A percentile compares a stretch with the other conserved stretches of the same genome.
These are phyloP conservation scores for Wallacemonas sp. DNA, from an alignment of 208 protist species.

Conservation along the genomic window DNA sequence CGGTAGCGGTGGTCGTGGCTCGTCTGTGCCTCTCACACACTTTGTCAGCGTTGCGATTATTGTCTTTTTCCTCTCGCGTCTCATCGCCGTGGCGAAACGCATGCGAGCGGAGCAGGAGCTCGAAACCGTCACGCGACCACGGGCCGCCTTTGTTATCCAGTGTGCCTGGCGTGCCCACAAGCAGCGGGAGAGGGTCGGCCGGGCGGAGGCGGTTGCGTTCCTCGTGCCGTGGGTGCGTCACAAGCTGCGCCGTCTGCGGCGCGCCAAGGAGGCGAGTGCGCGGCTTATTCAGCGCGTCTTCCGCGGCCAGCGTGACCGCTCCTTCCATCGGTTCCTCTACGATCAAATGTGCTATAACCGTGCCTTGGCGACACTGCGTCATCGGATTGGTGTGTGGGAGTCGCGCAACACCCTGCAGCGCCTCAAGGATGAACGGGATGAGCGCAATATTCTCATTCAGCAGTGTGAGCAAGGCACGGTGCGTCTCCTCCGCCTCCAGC, in stretches of 20 bases:
- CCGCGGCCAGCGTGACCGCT: constrained; percentile 48
- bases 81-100: constrained; percentile 30
- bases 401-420: constrained; percentile 33
- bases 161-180: constrained; percentile 50
- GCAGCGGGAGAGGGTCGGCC: constrained; percentile 42
- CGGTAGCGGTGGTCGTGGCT: constrained; percentile 9
- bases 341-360: constrained; percentile 46
- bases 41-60: constrained; percentile 13
- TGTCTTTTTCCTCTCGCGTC: constrained; percentile 20
- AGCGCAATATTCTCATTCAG: constrained; percentile 47
- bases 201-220: constrained; percentile 27
- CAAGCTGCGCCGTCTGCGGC: constrained; percentile 34
- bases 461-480: constrained; percentile 41
- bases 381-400: constrained; percentile 41
- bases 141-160: constrained; percentile 67
- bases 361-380: constrained; percentile 37
- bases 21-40: constrained; percentile 7
- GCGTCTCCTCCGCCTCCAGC: constrained; percentile 54
- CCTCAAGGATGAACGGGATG: constrained; percentile 53
- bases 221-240: constrained; percentile 57
- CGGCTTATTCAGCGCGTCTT: constrained; percentile 74
- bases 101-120: constrained; percentile 25
- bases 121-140: constrained; percentile 42
- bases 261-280: constrained; percentile 43
- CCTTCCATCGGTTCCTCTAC: constrained; percentile 61